Percentiles rank a stretch among this genome's conserved stretches.
Evolutionary conservation across 148 eudicot species (phyloP).

Genomic region (Vaccinium darrowii): DNA sequence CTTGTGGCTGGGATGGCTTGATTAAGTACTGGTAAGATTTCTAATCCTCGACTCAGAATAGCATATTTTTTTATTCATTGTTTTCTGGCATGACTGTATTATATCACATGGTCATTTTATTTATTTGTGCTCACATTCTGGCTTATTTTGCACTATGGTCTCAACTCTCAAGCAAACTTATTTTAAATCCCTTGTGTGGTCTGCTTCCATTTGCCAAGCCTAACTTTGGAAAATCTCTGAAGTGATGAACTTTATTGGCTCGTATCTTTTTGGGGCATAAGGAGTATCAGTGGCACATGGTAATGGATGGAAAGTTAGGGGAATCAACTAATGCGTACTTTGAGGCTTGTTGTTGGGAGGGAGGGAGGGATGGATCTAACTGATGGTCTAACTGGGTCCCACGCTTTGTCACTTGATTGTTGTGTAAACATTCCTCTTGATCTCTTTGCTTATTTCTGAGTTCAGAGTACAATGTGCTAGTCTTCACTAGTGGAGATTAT

Average conservation of each 20-base stretch:
- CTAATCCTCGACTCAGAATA: background rate
- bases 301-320: background rate
- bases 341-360: no score
- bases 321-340: background rate
- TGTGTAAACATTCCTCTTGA: background rate
- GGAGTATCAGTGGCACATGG: background rate
- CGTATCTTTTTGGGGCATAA: background rate
- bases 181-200: background rate
- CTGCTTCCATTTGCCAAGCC: background rate
- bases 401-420: background rate
- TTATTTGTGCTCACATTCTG: background rate
- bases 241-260: background rate
- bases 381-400: background rate
- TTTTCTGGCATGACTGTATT: background rate
- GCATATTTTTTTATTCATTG: background rate
- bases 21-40: constrained; percentile 82
- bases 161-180: background rate
- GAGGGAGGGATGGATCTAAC: background rate
- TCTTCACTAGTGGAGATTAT: background rate
- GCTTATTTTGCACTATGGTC: background rate
- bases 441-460: background rate
- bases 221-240: background rate
- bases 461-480: background rate
- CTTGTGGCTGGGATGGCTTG: constrained; percentile 99
- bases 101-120: background rate